Conservation (phyloP, 2,329 filamentous ascomycete genomes). For the Tolypocladium amazonense region DNA sequence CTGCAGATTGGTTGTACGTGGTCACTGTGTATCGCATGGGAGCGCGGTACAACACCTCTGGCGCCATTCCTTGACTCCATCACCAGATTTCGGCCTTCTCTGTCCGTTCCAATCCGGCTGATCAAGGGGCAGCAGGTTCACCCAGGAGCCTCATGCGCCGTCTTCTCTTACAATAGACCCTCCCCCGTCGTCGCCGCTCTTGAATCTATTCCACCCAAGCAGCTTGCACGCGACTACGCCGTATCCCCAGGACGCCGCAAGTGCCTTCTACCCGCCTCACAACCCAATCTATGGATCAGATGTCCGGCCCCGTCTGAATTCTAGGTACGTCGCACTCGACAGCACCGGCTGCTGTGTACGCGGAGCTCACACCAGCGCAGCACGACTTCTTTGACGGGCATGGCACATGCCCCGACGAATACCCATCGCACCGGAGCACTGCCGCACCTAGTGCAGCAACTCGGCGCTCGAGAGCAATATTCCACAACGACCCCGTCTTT, state of each 20-base stretch:
- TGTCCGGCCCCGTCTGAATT: constrained; percentile 41
- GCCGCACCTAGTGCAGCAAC: constrained; percentile 37
- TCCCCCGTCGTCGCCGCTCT: constrained; percentile 36
- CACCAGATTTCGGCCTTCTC: constrained; percentile 8
- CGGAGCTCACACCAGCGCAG: constrained; percentile 19
- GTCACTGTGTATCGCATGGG: constrained; percentile 20
- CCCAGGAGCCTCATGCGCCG: constrained; percentile 37
- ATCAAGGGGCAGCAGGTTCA: constrained; percentile 34
- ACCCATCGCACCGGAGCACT: constrained; percentile 34
- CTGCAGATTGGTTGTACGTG: constrained; percentile 16
- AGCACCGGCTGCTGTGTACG: not conserved
- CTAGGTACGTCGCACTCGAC: constrained; percentile 34
- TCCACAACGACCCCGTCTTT: constrained; percentile 38
- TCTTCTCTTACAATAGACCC: constrained; percentile 45
- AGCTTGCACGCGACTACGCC: constrained; percentile 33
- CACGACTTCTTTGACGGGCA: constrained; percentile 40
- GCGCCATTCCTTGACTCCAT: constrained; percentile 13
- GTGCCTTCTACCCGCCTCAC: constrained; percentile 34
- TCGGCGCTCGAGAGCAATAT: constrained; percentile 44
- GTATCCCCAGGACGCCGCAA: constrained; percentile 40
- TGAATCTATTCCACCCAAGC: constrained; percentile 41
- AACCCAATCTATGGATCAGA: constrained; percentile 38
- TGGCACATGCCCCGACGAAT: constrained; percentile 43
- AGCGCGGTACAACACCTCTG: constrained; percentile 24
- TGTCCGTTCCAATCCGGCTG: constrained; percentile 9